phyloP scores from a whole-genome alignment of 129 eudicot genomes.

The Helichrysum umbraculigerum region DNA sequence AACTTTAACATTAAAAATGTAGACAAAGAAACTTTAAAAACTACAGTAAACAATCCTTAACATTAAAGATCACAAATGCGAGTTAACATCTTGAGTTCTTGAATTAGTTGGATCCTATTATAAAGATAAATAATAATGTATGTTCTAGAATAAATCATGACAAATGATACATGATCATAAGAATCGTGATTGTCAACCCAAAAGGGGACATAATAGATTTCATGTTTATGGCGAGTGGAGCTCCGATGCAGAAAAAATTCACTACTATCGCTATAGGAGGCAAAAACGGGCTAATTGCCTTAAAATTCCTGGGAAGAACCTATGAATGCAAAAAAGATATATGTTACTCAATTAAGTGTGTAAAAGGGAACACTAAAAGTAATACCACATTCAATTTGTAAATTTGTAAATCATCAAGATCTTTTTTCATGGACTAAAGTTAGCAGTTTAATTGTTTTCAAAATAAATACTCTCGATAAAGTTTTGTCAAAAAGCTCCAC shows the following conservation, averaged over 20 bases:
- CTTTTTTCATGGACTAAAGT: too few relatives aligned
- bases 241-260: constrained; percentile 82
- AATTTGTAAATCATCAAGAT: too few relatives aligned
- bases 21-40: too few relatives aligned
- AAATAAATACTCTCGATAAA: not conserved
- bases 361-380: not conserved
- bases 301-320: constrained; percentile 56
- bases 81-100: too few relatives aligned
- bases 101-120: too few relatives aligned
- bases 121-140: too few relatives aligned
- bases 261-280: constrained; percentile 83
- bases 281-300: constrained; percentile 64
- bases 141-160: constrained; percentile 65
- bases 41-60: too few relatives aligned
- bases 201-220: constrained; percentile 70
- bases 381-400: too few relatives aligned
- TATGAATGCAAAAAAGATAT: constrained; percentile 28
- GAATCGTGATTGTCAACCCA: constrained; percentile 60
- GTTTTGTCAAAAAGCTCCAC: not conserved
- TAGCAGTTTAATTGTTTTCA: not conserved
- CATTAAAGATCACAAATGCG: too few relatives aligned
- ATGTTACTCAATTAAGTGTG: not conserved
- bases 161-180: constrained; percentile 61
- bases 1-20: too few relatives aligned
- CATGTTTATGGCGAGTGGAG: constrained; percentile 82